Conservation (phyloP, 2,329 filamentous ascomycete genomes). For the Fusarium nurragi region DNA sequence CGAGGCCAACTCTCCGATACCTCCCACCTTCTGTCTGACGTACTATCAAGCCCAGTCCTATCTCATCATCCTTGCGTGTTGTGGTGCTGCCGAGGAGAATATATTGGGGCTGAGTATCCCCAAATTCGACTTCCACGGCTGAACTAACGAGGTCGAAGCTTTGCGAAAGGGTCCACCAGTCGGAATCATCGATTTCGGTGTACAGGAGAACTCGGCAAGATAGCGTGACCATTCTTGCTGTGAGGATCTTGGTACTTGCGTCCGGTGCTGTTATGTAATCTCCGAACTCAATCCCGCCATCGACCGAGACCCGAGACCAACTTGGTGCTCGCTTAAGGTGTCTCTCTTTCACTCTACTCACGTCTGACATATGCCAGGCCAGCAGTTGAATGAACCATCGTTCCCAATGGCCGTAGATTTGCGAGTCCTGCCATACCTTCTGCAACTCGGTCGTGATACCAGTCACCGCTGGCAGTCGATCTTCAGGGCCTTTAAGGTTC, state of each 20-base stretch:
- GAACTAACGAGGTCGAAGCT: not conserved
- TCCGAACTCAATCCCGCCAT: not conserved
- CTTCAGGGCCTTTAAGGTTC: rapidly evolving
- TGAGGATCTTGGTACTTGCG: rapidly evolving
- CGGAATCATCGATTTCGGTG: rapidly evolving
- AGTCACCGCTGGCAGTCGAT: not conserved
- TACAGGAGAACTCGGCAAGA: not conserved
- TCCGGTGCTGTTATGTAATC: not conserved
- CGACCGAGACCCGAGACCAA: not conserved
- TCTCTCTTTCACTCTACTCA: rapidly evolving
- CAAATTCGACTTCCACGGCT: rapidly evolving
- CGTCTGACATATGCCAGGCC: not conserved
- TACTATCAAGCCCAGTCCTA: not conserved
- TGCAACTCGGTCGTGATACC: not conserved
- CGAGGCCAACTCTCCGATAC: not conserved
- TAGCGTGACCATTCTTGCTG: not conserved
- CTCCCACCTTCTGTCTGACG: rapidly evolving
- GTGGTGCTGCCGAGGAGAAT: not conserved
- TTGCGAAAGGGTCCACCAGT: rapidly evolving
- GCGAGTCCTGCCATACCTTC: not conserved
- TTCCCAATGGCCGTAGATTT: slow-evolving; percentile 1
- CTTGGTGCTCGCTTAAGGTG: not conserved
- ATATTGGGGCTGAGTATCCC: rapidly evolving
- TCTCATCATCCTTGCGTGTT: rapidly evolving
- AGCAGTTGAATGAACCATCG: slow-evolving; percentile 2